phyloP scores from a whole-genome alignment of 106 monocot genomes.

The Phalaenopsis equestris region DNA sequence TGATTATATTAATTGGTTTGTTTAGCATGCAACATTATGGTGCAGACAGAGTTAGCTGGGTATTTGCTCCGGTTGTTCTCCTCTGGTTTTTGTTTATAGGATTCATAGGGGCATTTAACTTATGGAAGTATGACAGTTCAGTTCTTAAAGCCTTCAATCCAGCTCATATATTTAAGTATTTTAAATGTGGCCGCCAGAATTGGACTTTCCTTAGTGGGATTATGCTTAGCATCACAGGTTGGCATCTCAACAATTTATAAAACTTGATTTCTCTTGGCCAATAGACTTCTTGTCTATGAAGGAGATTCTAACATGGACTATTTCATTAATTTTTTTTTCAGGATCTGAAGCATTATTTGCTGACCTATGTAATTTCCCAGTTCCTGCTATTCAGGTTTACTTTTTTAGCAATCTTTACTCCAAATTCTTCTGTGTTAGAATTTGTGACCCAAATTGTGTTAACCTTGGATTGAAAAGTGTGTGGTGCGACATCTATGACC shows the following conservation, averaged over 20 bases:
- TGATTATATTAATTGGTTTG: conserved; percentile 42
- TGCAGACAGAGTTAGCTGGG: conserved; percentile 58
- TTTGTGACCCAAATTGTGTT: neutral
- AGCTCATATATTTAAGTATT: conserved; percentile 32
- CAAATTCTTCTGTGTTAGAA: neutral
- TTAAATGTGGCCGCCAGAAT: conserved; percentile 23
- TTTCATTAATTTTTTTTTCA: neutral
- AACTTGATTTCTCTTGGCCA: neutral
- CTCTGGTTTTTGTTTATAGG: conserved; percentile 62
- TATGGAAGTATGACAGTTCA: conserved; percentile 44
- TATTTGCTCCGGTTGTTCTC: conserved; percentile 64
- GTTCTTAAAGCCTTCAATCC: conserved; percentile 53
- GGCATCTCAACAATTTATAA: neutral
- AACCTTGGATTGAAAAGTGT: no score
- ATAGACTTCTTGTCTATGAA: no score
- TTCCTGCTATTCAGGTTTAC: conserved; percentile 21
- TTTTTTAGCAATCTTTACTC: neutral
- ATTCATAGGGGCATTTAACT: conserved; percentile 36
- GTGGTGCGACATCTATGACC: no score
- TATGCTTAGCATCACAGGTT: conserved; percentile 62
- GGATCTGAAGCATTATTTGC: conserved; percentile 32
- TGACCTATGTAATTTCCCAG: conserved; percentile 31
- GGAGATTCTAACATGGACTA: no score
- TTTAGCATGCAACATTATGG: conserved; percentile 65
- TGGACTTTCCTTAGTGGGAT: conserved; percentile 62